Percentiles rank a stretch among this genome's conserved stretches.
Conservation (phyloP, 192 early-diverging fungal species). For the Coemansia sp. region DNA sequence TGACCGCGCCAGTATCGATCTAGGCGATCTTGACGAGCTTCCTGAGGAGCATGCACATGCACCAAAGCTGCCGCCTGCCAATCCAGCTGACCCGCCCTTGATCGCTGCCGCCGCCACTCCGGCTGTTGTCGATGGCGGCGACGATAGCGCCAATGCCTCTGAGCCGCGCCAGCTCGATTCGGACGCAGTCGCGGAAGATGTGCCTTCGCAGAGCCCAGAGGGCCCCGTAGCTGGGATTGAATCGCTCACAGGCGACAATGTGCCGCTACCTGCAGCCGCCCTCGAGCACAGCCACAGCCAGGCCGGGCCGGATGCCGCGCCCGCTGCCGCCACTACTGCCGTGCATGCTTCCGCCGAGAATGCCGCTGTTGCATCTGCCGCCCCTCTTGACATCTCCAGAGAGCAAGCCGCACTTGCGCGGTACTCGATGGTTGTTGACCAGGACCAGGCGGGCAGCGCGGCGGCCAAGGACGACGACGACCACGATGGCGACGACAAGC, state of each 20-base stretch:
- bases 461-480: slow-evolving; percentile 9
- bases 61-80: slow-evolving; percentile 10
- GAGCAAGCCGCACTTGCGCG: slow-evolving; percentile 14
- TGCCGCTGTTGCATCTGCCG: not conserved
- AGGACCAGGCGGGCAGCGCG: not conserved
- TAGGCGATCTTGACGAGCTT: slow-evolving; percentile 30
- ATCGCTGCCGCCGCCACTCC: slow-evolving; percentile 3
- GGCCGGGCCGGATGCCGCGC: slow-evolving; percentile 15
- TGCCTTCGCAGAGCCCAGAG: not conserved
- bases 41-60: slow-evolving; percentile 16
- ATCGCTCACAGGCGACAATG: not conserved
- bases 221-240: not conserved
- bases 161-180: not conserved
- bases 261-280: not conserved
- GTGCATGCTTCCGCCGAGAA: not conserved
- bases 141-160: not conserved
- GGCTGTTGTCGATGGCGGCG: not conserved
- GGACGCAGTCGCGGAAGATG: not conserved
- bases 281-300: slow-evolving; percentile 5
- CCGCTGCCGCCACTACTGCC: slow-evolving; percentile 26
- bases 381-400: not conserved
- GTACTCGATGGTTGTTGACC: slow-evolving; percentile 29
- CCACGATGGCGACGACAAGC: slow-evolving; percentile 20
- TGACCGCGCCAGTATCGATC: slow-evolving; percentile 46
- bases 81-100: slow-evolving; percentile 4